Conservation (phyloP, 225 moss, liverwort and hornwort species). For the Sphagnum tenellum region DNA sequence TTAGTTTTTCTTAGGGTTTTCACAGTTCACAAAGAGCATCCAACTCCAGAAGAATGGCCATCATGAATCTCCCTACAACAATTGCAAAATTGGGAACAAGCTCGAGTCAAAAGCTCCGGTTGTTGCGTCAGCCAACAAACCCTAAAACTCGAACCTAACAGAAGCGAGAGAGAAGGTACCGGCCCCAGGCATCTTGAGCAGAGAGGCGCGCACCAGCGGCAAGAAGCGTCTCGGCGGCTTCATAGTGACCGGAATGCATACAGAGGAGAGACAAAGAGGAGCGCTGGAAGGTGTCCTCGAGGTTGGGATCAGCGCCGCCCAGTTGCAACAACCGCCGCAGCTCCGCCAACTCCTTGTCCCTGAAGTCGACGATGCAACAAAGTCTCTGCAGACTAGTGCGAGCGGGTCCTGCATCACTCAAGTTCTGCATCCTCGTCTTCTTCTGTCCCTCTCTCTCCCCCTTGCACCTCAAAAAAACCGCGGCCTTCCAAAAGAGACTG, state of each 20-base stretch:
- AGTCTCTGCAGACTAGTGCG: slow-evolving; percentile 20
- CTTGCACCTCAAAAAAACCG: too few relatives aligned
- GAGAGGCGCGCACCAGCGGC: slow-evolving; percentile 21
- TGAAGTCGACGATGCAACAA: slow-evolving; percentile 13
- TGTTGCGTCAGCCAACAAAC: too few relatives aligned
- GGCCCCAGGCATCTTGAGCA: slow-evolving; percentile 39
- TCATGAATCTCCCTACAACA: too few relatives aligned
- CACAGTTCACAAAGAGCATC: too few relatives aligned
- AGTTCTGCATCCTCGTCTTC: too few relatives aligned
- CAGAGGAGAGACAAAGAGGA: slow-evolving; percentile 32
- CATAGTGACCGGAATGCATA: slow-evolving; percentile 21
- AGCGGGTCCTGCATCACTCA: not conserved
- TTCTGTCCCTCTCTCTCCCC: too few relatives aligned
- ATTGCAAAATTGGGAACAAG: too few relatives aligned
- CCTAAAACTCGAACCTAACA: too few relatives aligned
- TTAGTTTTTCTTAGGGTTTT: too few relatives aligned
- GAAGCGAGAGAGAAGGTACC: slow-evolving; percentile 7
- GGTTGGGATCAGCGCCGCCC: slow-evolving; percentile 28
- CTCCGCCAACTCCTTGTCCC: slow-evolving; percentile 4
- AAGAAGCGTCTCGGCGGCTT: slow-evolving; percentile 25
- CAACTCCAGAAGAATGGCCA: too few relatives aligned
- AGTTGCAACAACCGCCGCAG: slow-evolving; percentile 19
- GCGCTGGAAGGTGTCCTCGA: slow-evolving; percentile 25
- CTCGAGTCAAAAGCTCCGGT: too few relatives aligned
- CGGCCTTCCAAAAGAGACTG: too few relatives aligned